phyloP scores from a whole-genome alignment of 257 asterid genomes.

The Jacaranda mimosifolia region DNA sequence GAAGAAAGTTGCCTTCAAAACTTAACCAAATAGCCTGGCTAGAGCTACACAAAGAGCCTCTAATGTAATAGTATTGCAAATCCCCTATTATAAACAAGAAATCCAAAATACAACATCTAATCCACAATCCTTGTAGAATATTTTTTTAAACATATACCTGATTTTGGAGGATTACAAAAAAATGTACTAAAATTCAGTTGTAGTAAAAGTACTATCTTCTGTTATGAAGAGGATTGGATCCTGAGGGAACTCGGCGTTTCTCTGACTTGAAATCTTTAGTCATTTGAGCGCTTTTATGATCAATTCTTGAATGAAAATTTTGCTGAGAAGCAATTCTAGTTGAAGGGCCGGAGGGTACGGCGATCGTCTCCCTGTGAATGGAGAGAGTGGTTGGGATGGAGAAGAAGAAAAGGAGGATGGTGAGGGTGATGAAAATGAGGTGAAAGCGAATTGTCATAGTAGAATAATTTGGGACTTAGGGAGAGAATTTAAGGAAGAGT shows the following conservation, averaged over 20 bases:
- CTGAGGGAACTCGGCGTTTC: constrained; percentile 58
- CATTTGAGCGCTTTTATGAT: not conserved
- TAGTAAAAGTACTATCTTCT: constrained; percentile 25
- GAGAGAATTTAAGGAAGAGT: constrained; percentile 27
- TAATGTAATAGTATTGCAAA: not conserved
- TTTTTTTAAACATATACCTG: not conserved
- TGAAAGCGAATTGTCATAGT: constrained; percentile 44
- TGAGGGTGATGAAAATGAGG: constrained; percentile 29
- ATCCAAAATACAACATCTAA: too few species aligned
- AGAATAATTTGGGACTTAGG: constrained; percentile 1
- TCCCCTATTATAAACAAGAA: not conserved
- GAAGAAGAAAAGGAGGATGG: constrained; percentile 36
- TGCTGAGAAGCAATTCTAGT: not conserved
- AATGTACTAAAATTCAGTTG: not conserved
- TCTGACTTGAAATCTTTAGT: constrained; percentile 34
- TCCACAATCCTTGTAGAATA: too few species aligned
- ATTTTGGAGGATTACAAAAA: not conserved
- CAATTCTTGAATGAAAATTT: constrained; percentile 7
- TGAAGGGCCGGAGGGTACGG: constrained; percentile 1
- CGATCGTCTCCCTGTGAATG: not conserved
- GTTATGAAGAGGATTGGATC: constrained; percentile 64
- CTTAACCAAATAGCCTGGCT: not conserved
- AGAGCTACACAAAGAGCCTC: not conserved
- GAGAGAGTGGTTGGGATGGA: constrained; percentile 27
- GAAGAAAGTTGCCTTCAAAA: not conserved